Percentiles rank a stretch among this genome's conserved stretches.
These are phyloP conservation scores for Botrytis fragariae DNA, from an alignment of 2,329 filamentous ascomycete genomes.

Conservation along the genomic window DNA sequence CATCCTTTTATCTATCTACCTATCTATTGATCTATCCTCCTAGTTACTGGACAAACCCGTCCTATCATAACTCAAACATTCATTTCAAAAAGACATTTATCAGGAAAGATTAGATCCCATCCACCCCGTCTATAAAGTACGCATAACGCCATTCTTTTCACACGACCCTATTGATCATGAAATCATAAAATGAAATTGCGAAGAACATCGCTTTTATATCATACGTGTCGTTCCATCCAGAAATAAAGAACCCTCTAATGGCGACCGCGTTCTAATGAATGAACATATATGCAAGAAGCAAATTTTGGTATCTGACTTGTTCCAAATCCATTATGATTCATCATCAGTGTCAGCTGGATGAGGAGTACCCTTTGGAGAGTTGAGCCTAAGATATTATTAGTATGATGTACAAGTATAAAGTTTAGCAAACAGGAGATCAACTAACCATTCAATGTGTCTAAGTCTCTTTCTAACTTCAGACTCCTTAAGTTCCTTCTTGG, in stretches of 20 bases:
- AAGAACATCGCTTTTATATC: neutral
- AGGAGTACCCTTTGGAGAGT: conserved; percentile 39
- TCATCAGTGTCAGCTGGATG: conserved; percentile 38
- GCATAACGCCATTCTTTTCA: conserved; percentile 9
- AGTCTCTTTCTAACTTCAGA: conserved; percentile 81
- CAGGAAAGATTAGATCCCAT: conserved; percentile 4
- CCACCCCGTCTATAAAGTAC: conserved; percentile 12
- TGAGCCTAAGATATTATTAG: conserved; percentile 32
- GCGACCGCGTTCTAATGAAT: conserved; percentile 4
- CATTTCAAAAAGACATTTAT: conserved; percentile 6
- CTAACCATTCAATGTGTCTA: conserved; percentile 73
- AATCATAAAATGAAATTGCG: conserved; percentile 2
- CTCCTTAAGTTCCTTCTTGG: conserved; percentile 94
- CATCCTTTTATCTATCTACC: conserved; percentile 2
- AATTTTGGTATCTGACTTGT: neutral
- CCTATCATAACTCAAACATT: conserved; percentile 2
- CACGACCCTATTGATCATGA: conserved; percentile 10
- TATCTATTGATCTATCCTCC: conserved; percentile 10
- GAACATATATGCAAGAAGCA: conserved; percentile 19
- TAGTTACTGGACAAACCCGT: conserved; percentile 4
- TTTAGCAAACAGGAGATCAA: conserved; percentile 46
- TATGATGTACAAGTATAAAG: conserved; percentile 46
- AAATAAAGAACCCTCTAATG: neutral
- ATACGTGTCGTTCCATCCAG: conserved; percentile 9
- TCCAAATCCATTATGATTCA: conserved; percentile 28